Conservation (phyloP, 345 rosid genomes). For the Eucalyptus erythrocorys region DNA sequence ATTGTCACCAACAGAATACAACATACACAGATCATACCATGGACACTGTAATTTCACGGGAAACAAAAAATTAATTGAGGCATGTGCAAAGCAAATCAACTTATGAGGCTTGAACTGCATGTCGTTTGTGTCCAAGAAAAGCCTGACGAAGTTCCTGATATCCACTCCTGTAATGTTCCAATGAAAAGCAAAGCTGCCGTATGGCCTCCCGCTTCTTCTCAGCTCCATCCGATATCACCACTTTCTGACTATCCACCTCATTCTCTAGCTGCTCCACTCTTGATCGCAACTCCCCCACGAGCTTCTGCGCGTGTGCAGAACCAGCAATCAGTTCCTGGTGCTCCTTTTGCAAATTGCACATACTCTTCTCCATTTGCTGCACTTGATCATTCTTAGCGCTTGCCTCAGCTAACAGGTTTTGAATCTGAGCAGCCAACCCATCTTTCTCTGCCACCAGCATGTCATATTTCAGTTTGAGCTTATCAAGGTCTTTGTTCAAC, state of each 20-base stretch:
- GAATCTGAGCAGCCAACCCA: slow-evolving; percentile 18
- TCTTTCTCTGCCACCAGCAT: slow-evolving; percentile 47
- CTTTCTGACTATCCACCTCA: slow-evolving; percentile 38
- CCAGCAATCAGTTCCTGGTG: slow-evolving; percentile 16
- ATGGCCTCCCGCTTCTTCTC: slow-evolving; percentile 89
- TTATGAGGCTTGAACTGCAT: slow-evolving; percentile 22
- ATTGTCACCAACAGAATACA: neutral
- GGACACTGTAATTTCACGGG: neutral
- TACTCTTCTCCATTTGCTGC: slow-evolving; percentile 28
- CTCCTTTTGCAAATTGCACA: slow-evolving; percentile 13
- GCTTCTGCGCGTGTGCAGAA: slow-evolving; percentile 14
- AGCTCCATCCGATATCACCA: slow-evolving; percentile 31
- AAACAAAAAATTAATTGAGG: neutral
- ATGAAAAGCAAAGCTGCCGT: slow-evolving; percentile 70
- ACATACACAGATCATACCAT: neutral
- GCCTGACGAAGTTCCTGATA: slow-evolving; percentile 46
- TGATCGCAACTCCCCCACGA: slow-evolving; percentile 15
- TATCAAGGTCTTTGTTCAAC: slow-evolving; percentile 30
- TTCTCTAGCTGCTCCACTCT: slow-evolving; percentile 34
- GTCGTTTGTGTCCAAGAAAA: slow-evolving; percentile 23
- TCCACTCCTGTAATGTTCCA: slow-evolving; percentile 70
- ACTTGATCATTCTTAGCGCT: slow-evolving; percentile 26
- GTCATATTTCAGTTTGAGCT: slow-evolving; percentile 21
- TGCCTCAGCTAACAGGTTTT: slow-evolving; percentile 29
- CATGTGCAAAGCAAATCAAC: neutral